Base-by-base conservation (phyloP, 2,329 filamentous ascomycete species). In the Trichophyton simii region DNA sequence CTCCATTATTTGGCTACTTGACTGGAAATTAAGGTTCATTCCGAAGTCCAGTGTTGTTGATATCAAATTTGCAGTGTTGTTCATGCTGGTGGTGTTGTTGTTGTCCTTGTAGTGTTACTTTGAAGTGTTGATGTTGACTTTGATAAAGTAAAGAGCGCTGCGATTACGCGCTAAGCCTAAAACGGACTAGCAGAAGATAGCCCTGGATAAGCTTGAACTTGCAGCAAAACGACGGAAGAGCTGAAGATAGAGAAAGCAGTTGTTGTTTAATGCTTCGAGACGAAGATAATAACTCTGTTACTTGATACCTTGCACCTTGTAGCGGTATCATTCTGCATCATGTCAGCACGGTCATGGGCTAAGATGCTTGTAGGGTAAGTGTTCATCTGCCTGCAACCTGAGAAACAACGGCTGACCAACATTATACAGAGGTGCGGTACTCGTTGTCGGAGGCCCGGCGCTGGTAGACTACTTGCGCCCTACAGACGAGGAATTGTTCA, bases 401-500 rank as follows among this genome's bases (percentile, higher is more conserved):
- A n/a, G 25, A 28, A 22, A 18, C 13, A 25, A 3, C 25, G 9
- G 18, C 36, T 65, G 59, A 63, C 57, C 58, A 25, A 2, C 54
- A 61, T 57, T 20, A 25, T 60, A 65, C 68, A 96, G 91, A 63
- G 89, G 88, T 67, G 80, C 79, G 48, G 75, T 80, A 55, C 79
- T 94, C 68, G 86, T 84, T 69, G 80, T 96, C 63, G 94, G 94
- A 59, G 94, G 94, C 2, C 94, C 94, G 25, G 87, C 87, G 15
- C 78, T 97, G 60, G 87, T 92, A 50, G 83, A 86, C 76, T 95
- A 85, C 48, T 66, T 78, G 61, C 75, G 75, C 31, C 94, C 94
- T 1, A 87, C 88, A 11, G 91, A 96, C 68, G 94, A 96, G 75
- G 91, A 97, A 77, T 82, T 99, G 48, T 91, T 95, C 79, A 80